Base-by-base conservation (phyloP, 1,284 basidiomycete species). In the Trametes hirsuta region DNA sequence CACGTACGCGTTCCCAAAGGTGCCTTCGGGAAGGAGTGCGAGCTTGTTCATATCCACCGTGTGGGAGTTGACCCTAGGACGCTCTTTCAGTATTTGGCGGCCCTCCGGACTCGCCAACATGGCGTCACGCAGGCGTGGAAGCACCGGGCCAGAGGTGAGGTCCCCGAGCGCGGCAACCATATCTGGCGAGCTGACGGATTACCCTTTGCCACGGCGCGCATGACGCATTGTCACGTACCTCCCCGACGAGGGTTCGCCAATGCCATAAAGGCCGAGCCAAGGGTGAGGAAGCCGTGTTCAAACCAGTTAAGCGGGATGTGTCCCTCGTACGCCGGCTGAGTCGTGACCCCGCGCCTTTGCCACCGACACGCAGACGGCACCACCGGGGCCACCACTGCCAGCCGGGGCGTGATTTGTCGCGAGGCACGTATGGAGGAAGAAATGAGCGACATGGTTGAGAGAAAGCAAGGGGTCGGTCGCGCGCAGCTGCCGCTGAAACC, bases 151-250 rank as follows among this genome's bases (percentile, higher is more conserved):
- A 8, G 94, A 91, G 0, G 94, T 95, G 0, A 93, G 93, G 76
- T 98, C 96, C 24, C 91, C 93, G 9, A 97, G 82, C 6, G 93
- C 91, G 21, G 96, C 95, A 45, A 98, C 86, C 88, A 98, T 94
- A 74, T 98, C 95, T 95, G 51, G 65, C 45, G 40, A 48, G 52
- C 42, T 54, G 47, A 41, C 6, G 58, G 30, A 21, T 61, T 47
- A 67, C 58, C 66, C 60, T 47, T 30, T 41, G 36, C 9, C 25
- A 53, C 25, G 4, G 30, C 3, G n/a, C 22, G n/a, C n/a, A 34
- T 53, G 56, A 36, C 47, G 39, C 47, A 12, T 40, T 47, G 22
- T 24, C 24, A 76, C 90, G 75, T 69, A 93, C 95, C 95, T 68
- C 89, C 95, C 69, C 97, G 82, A 45, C 87, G 81, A 18, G 95